Evolutionary conservation across 2,329 filamentous ascomycete genomes (phyloP), one percentile per base, ranked within the genome.

Genomic region (Nemania sp.): DNA sequence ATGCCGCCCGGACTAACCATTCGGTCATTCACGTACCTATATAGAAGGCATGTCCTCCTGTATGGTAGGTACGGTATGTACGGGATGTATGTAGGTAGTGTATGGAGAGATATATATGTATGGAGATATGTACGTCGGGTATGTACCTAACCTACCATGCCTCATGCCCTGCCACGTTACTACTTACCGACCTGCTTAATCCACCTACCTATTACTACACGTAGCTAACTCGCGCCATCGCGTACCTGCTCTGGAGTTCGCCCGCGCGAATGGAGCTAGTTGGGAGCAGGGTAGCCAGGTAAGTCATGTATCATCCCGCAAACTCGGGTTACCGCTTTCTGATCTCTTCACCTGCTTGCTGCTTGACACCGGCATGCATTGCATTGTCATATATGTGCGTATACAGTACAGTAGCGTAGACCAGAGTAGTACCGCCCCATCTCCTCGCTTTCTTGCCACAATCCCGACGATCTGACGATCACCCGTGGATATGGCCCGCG

Each of bases 81-180:
- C 18, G 49, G 24, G n/a, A n/a, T 15, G n/a, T 51, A 51, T 51
- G 24, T 51, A 51, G 26, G 47, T 51, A 51, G 32, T 35, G 6
- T 35, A 8, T 7, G 6, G 32, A 35, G 2, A 35, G 15, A 15
- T 45, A 45, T 5, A 7, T 45, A 45, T 45, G 41, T n/a, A 45
- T 45, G 41, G 15, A 20, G 41, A 45, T 45, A 45, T 41, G 49
- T 45, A 15, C 35, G 26, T 53, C 59, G 49, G 59, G n/a, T 62
- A 54, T 8, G 61, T 43, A 64, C 61, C 61, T 52, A 57, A 22
- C 45, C 53, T 24, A 26, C 38, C 60, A 47, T 56, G 26, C 27
- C 5, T 62, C 60, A 41, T 27, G 24, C 20, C 32, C 6, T 38
- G 11, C 52, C 52, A 24, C 54, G 58, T 55, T 22, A 32, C 41